Percentiles rank a stretch among this genome's conserved stretches.
Conservation (phyloP, 169 alveolate species). For the Nephromyces sp. region DNA sequence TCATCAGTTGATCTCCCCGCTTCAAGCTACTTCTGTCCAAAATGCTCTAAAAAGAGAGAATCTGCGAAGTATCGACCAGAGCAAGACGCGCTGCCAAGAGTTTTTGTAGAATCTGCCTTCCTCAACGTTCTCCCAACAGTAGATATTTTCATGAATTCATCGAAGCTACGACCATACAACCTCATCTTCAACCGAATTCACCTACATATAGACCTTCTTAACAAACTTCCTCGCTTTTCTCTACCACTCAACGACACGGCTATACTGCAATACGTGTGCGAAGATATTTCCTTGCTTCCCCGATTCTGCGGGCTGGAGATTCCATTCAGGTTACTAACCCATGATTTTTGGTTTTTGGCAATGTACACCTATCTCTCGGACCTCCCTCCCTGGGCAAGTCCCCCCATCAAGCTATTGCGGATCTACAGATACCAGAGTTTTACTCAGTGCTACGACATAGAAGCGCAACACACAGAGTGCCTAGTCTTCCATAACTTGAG, state of each 20-base stretch:
- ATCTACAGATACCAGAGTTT: conserved; percentile 42
- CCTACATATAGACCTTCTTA: conserved; percentile 31
- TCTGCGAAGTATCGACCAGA: too few relatives aligned
- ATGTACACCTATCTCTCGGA: conserved; percentile 46
- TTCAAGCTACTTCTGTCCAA: too few relatives aligned
- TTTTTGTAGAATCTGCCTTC: too few relatives aligned
- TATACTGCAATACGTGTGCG: conserved; percentile 48
- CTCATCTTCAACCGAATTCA: conserved; percentile 30
- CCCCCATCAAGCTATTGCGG: conserved; percentile 44
- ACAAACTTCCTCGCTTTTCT: conserved; percentile 44
- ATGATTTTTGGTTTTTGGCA: conserved; percentile 46
- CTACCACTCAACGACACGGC: conserved; percentile 51
- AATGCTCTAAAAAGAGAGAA: too few relatives aligned
- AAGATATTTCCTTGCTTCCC: conserved; percentile 42
- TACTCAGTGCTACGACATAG: conserved; percentile 42
- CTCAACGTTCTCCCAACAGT: conserved; percentile 37
- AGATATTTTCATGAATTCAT: conserved; percentile 39
- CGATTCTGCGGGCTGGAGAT: conserved; percentile 46
- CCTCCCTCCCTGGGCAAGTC: conserved; percentile 53
- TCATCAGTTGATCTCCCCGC: too few relatives aligned
- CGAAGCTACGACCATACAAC: conserved; percentile 34
- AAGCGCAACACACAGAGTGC: conserved; percentile 47
- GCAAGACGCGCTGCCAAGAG: too few relatives aligned
- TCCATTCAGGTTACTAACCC: conserved; percentile 46
- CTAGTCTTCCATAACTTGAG: conserved; percentile 41